Conservation (phyloP, 2,329 filamentous ascomycete species). For the Aspergillus thermomutatus region DNA sequence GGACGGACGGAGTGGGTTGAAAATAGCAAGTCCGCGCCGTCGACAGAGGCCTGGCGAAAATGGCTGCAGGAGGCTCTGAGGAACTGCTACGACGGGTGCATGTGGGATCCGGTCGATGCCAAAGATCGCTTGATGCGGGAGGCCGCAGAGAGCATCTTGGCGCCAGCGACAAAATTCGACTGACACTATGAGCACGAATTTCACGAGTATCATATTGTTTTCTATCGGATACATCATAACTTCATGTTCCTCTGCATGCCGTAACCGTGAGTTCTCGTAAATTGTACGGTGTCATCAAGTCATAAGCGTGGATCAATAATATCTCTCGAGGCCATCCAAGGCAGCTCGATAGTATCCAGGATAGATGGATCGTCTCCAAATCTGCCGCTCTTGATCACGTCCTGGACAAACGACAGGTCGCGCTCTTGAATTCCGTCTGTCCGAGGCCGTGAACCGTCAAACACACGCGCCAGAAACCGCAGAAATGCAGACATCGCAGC, state of each 20-base stretch:
- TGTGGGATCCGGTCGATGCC: constrained; percentile 6
- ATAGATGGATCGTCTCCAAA: constrained; percentile 8
- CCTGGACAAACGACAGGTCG: constrained; percentile 11
- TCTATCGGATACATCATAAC: not conserved
- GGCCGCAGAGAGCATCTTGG: not conserved
- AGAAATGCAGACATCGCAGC: constrained; percentile 9
- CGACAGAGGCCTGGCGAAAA: constrained; percentile 29
- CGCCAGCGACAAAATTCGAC: not conserved
- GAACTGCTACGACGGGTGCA: constrained; percentile 22
- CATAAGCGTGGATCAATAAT: not conserved
- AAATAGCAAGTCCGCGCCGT: constrained; percentile 51
- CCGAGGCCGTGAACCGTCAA: constrained; percentile 2
- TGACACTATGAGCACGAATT: not conserved
- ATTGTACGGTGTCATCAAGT: not conserved
- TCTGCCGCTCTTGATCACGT: constrained; percentile 2
- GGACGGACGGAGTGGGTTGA: constrained; percentile 52
- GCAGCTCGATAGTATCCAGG: not conserved
- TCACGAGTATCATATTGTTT: not conserved
- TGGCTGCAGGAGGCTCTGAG: not conserved
- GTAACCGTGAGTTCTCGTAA: not conserved
- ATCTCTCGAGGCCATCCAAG: not conserved
- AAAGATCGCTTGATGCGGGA: not conserved
- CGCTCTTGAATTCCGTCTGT: constrained; percentile 7
- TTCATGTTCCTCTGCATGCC: not conserved
- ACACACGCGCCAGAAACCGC: constrained; percentile 12